A percentile compares a stretch with the other conserved stretches of the same genome.
phyloP scores from a whole-genome alignment of 2,329 filamentous ascomycete species.

The Cordyceps tenuipes region DNA sequence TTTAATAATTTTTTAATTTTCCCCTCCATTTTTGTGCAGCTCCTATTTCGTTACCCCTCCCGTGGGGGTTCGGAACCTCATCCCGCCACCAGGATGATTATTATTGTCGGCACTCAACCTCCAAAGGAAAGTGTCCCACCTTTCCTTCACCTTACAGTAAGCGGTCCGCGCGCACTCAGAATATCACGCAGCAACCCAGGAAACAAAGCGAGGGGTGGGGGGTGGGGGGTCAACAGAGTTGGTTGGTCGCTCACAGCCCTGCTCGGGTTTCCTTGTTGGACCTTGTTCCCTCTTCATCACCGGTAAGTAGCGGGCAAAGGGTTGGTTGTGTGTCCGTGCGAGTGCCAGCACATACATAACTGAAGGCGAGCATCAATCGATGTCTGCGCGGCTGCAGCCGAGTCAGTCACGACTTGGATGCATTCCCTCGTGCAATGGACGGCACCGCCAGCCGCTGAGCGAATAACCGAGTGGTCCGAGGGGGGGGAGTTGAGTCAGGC shows the following conservation, averaged over 20 bases:
- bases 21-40: no score
- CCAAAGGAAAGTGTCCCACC: background rate
- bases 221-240: no score
- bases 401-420: background rate
- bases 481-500: background rate
- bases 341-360: background rate
- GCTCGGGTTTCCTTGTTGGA: background rate
- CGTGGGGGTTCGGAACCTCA: background rate
- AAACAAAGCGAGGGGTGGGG: no score
- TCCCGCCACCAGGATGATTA: background rate
- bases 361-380: background rate
- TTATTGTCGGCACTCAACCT: background rate
- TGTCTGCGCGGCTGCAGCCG: background rate
- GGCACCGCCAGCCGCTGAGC: background rate
- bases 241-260: background rate
- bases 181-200: background rate
- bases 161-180: background rate
- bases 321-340: background rate
- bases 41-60: no score
- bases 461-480: no score
- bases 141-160: background rate
- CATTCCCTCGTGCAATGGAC: background rate
- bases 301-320: background rate
- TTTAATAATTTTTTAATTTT: no score
- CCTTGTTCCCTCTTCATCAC: background rate